Evolutionary conservation across 805 yeast species (phyloP).

Genomic region (Hyphopichia homilentoma): DNA sequence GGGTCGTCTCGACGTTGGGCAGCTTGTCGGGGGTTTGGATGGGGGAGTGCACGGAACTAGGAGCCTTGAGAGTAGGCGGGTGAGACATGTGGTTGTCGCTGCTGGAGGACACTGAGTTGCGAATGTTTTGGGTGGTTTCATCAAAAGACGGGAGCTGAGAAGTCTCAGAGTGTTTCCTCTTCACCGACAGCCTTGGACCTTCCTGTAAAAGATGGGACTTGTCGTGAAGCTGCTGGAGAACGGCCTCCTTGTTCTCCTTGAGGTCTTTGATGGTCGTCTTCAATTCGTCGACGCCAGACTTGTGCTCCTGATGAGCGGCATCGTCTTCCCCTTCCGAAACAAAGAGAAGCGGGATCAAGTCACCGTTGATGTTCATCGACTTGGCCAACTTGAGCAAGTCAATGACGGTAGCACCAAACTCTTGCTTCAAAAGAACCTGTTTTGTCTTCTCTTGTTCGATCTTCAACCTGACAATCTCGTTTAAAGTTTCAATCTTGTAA

Average conservation of each 20-base stretch:
- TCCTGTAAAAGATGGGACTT: constrained; percentile 3
- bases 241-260: constrained; percentile 10
- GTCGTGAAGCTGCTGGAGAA: constrained; percentile 8
- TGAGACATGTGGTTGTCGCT: no score
- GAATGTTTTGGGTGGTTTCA: constrained; percentile 16
- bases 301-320: constrained; percentile 1
- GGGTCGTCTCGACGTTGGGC: constrained; percentile 14
- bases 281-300: constrained; percentile 10
- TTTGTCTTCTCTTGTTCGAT: constrained; percentile 42
- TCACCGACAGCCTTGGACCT: constrained; percentile 4
- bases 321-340: constrained; percentile 7
- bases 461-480: constrained; percentile 31
- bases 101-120: constrained; percentile 8
- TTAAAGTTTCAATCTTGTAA: constrained; percentile 30
- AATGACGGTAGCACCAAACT: constrained; percentile 28
- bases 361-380: constrained; percentile 29
- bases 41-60: constrained; percentile 27
- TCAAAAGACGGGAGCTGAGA: constrained; percentile 20
- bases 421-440: constrained; percentile 32
- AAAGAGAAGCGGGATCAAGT: constrained; percentile 35
- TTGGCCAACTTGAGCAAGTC: constrained; percentile 33
- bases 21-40: constrained; percentile 27
- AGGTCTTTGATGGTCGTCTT: constrained; percentile 14
- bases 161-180: constrained; percentile 23
- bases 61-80: no score